Conservation (phyloP, 2,329 filamentous ascomycete species). For the Ceratocystiopsis minuta region DNA sequence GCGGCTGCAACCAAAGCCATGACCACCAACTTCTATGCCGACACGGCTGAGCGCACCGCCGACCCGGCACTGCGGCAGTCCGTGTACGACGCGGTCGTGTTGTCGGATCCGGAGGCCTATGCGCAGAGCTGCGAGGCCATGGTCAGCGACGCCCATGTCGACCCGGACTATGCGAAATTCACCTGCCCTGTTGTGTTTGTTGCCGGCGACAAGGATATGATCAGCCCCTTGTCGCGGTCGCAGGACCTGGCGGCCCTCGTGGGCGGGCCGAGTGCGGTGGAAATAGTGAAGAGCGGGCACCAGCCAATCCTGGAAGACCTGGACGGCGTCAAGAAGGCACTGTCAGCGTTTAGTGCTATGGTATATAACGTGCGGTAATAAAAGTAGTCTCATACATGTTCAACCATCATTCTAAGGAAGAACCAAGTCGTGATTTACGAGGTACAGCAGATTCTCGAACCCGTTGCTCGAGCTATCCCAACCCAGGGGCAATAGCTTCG, state of each 20-base stretch:
- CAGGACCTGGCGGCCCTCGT: constrained; percentile 13
- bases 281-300: constrained; percentile 7
- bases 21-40: constrained; percentile 14
- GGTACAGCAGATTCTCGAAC: constrained; percentile 12
- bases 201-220: constrained; percentile 15
- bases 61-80: constrained; percentile 5
- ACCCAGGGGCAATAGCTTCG: constrained; percentile 6
- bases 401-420: not conserved
- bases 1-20: constrained; percentile 13
- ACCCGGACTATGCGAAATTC: constrained; percentile 16
- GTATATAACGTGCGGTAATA: too few relatives aligned
- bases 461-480: constrained; percentile 5
- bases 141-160: constrained; percentile 13
- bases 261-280: constrained; percentile 14
- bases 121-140: constrained; percentile 15
- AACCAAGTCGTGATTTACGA: constrained; percentile 11
- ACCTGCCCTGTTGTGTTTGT: constrained; percentile 15
- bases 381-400: too few relatives aligned
- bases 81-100: constrained; percentile 15
- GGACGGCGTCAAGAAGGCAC: too few relatives aligned
- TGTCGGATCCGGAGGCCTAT: constrained; percentile 16
- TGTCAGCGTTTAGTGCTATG: not conserved
- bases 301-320: constrained; percentile 8
- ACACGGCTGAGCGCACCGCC: constrained; percentile 8
- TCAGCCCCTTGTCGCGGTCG: constrained; percentile 13